Evolutionary conservation across 495 filamentous ascomycete species (phyloP).

Genomic region (Aspergillus diversus): DNA sequence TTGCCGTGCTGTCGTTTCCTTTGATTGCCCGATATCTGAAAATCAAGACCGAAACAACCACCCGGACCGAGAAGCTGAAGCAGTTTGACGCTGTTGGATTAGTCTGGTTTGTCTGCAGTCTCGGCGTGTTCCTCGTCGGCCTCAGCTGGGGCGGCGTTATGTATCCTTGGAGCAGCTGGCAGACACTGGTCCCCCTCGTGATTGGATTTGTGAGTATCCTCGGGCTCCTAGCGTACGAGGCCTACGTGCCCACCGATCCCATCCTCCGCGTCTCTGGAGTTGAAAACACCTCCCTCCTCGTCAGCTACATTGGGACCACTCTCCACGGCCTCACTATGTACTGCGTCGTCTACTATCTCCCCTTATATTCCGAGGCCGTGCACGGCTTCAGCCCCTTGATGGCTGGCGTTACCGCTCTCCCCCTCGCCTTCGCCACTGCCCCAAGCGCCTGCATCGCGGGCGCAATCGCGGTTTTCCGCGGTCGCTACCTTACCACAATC

Average conservation of each 20-base stretch:
- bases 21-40: conserved; percentile 41
- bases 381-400: conserved; percentile 51
- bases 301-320: conserved; percentile 46
- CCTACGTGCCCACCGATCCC: conserved; percentile 40
- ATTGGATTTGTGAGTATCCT: conserved; percentile 25
- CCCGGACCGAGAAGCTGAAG: conserved; percentile 30
- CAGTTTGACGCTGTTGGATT: conserved; percentile 59
- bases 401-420: conserved; percentile 50
- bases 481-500: conserved; percentile 52
- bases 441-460: conserved; percentile 54
- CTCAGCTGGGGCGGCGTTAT: conserved; percentile 59
- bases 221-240: conserved; percentile 27
- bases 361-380: conserved; percentile 57
- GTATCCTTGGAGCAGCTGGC: conserved; percentile 56
- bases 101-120: conserved; percentile 49
- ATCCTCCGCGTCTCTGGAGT: conserved; percentile 54
- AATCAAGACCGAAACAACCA: conserved; percentile 27
- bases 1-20: conserved; percentile 55
- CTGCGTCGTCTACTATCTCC: conserved; percentile 52
- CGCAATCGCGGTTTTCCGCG: conserved; percentile 44
- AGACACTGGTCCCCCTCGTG: conserved; percentile 46
- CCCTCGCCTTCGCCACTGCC: conserved; percentile 55
- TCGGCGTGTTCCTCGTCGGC: conserved; percentile 52
- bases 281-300: conserved; percentile 47
- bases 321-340: conserved; percentile 56